Evolutionary conservation across 2,329 filamentous ascomycete species (phyloP).

Genomic region (Claviceps sp.): DNA sequence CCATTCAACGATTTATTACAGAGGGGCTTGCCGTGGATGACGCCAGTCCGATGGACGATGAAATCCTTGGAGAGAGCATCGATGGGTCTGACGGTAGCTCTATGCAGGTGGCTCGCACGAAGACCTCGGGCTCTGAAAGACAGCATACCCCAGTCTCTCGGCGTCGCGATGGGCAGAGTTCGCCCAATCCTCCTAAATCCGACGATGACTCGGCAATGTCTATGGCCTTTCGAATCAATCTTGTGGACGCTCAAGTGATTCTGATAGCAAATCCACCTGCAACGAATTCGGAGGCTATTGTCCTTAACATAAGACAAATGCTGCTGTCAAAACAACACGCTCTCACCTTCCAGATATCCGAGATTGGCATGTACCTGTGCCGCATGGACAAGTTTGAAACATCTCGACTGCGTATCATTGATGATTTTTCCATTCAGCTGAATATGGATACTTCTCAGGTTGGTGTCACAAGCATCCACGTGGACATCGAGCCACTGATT

Average conservation of each 20-base stretch:
- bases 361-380: slow-evolving; percentile 96
- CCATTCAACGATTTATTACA: slow-evolving; percentile 70
- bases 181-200: background rate
- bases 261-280: slow-evolving; percentile 90
- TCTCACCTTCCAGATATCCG: slow-evolving; percentile 80
- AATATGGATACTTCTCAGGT: slow-evolving; percentile 61
- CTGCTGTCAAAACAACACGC: slow-evolving; percentile 89
- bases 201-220: slow-evolving; percentile 38
- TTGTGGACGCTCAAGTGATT: slow-evolving; percentile 93
- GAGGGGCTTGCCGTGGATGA: slow-evolving; percentile 54
- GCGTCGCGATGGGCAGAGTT: slow-evolving; percentile 9
- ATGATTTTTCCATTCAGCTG: slow-evolving; percentile 87
- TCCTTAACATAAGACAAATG: slow-evolving; percentile 86
- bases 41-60: slow-evolving; percentile 33
- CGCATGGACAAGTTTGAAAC: slow-evolving; percentile 97
- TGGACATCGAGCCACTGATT: slow-evolving; percentile 84
- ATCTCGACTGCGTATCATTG: slow-evolving; percentile 77
- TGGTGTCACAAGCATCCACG: slow-evolving; percentile 62
- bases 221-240: slow-evolving; percentile 78
- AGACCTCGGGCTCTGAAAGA: slow-evolving; percentile 19
- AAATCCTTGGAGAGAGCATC: slow-evolving; percentile 40
- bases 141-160: slow-evolving; percentile 15
- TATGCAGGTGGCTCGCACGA: slow-evolving; percentile 32
- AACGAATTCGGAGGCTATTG: slow-evolving; percentile 85
- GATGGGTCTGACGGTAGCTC: slow-evolving; percentile 49